These are phyloP conservation scores for Aspergillus neoniger DNA, from an alignment of 2,329 filamentous ascomycete genomes.

Conservation along the genomic window DNA sequence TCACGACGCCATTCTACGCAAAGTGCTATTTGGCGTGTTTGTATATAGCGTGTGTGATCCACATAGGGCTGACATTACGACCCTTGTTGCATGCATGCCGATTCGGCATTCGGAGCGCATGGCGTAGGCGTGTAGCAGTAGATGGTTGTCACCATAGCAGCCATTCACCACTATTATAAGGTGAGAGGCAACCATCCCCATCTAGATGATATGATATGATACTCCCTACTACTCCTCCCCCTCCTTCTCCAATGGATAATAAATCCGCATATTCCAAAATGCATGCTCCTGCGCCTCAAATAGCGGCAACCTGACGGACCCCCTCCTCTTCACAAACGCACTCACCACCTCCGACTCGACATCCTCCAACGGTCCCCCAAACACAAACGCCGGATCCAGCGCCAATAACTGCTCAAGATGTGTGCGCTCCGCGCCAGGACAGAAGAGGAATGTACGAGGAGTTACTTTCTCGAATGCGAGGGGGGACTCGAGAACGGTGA, in stretches of 20 bases:
- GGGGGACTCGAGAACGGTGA: conserved; percentile 51
- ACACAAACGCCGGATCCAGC: conserved; percentile 54
- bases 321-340: conserved; percentile 21
- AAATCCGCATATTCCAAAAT: conserved; percentile 41
- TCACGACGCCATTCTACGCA: neutral
- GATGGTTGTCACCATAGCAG: neutral
- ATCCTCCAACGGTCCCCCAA: conserved; percentile 54
- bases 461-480: conserved; percentile 55
- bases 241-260: conserved; percentile 24
- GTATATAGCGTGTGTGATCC: conserved; percentile 7
- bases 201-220: too few relatives aligned
- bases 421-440: conserved; percentile 58
- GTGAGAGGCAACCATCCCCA: too few relatives aligned
- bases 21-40: neutral
- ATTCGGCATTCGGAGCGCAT: neutral
- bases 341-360: conserved; percentile 28
- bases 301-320: conserved; percentile 29
- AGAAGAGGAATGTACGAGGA: conserved; percentile 58
- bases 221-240: neutral
- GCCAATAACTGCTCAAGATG: conserved; percentile 55
- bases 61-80: neutral
- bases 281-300: conserved; percentile 38
- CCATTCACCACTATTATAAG: neutral
- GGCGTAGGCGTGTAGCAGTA: neutral
- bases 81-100: neutral